Evolutionary conservation across 2,329 filamentous ascomycete species (phyloP), one percentile per base, ranked within the genome.

Genomic region (Escovopsis sp.): DNA sequence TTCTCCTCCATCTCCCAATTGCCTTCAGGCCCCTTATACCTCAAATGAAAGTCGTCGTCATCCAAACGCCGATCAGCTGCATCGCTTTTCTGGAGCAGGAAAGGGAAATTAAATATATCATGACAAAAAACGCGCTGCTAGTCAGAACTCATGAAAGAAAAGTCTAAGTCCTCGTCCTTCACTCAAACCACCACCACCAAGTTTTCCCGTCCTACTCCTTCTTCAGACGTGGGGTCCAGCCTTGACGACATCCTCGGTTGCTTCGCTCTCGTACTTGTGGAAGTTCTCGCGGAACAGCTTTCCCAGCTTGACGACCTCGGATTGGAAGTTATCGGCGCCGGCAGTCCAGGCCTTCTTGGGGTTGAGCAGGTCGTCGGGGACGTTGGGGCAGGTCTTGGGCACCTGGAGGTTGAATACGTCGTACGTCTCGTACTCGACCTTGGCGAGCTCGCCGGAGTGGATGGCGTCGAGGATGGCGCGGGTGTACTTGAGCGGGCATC

Each of bases 401-500:
- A 98, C 86, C 59, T 82, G 76, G 44, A 98, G 81, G 74, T 95
- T 94, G 80, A 98, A 98, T 50, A 87, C 80, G 34, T 87, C 86
- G 69, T 98, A 98, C 51, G 70, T 86, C 73, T 98, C 91, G 68
- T 85, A 98, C 65, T 94, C 82, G 48, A 76, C 81, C 55, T 94
- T 84, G 58, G 87, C 87, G 52, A 98, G 84, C 68, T 94, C 86
- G 53, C 91, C 91, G 40, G 78, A 88, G 81, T 98, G 91, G 68
- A 98, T 95, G 60, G 89, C 84, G 64, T 98, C 89, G 54, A 98
- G 80, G 62, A 98, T 96, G 56, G 91, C 89, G 57, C 91, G 88
- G 33, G 91, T 98, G 74, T 96, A 98, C 72, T 95, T 95, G 63
- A 96, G 76, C 34, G 89, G 89, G 77, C 89, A 96, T 54, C 89